Base-by-base conservation (phyloP, 2,329 filamentous ascomycete species). In the Fusarium sp. region DNA sequence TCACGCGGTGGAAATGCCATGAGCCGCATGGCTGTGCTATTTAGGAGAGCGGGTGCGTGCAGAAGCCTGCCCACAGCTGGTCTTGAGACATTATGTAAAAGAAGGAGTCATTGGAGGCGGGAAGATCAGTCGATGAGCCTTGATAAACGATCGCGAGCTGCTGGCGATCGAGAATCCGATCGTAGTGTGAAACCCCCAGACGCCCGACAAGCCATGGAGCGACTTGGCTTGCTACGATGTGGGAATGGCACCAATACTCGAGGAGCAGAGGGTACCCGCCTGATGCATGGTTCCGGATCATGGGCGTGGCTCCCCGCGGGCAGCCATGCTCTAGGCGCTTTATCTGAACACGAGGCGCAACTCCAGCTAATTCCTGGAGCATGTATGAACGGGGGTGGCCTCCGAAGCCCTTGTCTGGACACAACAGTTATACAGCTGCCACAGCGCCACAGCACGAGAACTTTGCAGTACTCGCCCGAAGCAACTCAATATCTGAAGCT, bases 321-420 rank as follows among this genome's bases (percentile, higher is more conserved):
- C n/a, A 66, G 60, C 65, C 52, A 70, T 34, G 30, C 30, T 57
- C 25, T 68, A 35, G 61, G 30, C 62, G 35, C 39, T 68, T 66
- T 56, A 54, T 70, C 67, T 71, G 72, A 77, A 75, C 75, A 77
- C 73, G 71, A 74, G 71, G 69, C 63, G 62, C 66, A 67, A 67
- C 50, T 64, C 56, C 66, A 66, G 65, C 30, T 61, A n/a, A 61
- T 23, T 64, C 72, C 52, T 63, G 61, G 71, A 52, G 43, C 27
- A 34, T 67, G 54, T 48, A 63, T 58, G 37, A 63, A 37, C 25
- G 48, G 18, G 27, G 48, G 25, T 30, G 25, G 10, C 10, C 54
- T 67, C 63, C 68, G 64, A 65, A 73, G 52, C 68, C 58, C 54
- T 63, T 59, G 57, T 13, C 66, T 39, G 43, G 64, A 52, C 57